These are phyloP conservation scores for Cucumis cinereus DNA, from an alignment of 306 rosid species.

Conservation along the genomic window DNA sequence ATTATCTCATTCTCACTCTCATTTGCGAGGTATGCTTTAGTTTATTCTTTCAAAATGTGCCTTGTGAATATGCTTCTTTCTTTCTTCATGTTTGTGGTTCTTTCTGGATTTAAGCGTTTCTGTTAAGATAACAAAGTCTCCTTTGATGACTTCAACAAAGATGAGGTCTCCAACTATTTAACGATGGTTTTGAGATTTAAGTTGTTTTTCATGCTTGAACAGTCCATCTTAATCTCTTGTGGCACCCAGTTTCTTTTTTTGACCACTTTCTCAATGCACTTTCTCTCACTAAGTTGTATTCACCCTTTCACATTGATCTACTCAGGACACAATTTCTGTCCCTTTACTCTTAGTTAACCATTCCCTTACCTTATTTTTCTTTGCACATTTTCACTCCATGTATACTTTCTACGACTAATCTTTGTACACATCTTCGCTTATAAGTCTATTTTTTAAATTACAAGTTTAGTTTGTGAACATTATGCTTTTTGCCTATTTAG, in stretches of 20 bases:
- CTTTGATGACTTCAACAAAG: background rate
- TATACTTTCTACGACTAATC: background rate
- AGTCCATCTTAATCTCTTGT: background rate
- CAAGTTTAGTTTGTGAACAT: no score
- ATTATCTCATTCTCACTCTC: constrained; percentile 93
- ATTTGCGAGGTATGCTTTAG: constrained; percentile 61
- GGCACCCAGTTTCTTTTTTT: background rate
- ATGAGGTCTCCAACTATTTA: background rate
- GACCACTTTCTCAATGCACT: background rate
- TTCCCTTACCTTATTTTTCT: background rate
- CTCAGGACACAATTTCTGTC: background rate
- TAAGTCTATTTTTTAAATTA: no score
- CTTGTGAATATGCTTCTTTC: background rate
- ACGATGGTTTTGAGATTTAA: background rate
- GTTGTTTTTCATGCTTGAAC: background rate
- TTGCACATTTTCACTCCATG: background rate
- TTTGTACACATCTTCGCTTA: background rate
- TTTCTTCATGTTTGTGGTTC: background rate
- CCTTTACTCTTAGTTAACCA: background rate
- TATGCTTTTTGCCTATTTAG: no score
- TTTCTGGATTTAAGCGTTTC: background rate
- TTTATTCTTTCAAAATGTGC: background rate
- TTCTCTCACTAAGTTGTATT: background rate
- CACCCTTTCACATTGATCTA: background rate
- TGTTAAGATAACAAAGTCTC: background rate